Percentiles rank a stretch among this genome's conserved stretches.
phyloP scores from a whole-genome alignment of 2,329 filamentous ascomycete genomes.

The Pseudogymnoascus sp. region DNA sequence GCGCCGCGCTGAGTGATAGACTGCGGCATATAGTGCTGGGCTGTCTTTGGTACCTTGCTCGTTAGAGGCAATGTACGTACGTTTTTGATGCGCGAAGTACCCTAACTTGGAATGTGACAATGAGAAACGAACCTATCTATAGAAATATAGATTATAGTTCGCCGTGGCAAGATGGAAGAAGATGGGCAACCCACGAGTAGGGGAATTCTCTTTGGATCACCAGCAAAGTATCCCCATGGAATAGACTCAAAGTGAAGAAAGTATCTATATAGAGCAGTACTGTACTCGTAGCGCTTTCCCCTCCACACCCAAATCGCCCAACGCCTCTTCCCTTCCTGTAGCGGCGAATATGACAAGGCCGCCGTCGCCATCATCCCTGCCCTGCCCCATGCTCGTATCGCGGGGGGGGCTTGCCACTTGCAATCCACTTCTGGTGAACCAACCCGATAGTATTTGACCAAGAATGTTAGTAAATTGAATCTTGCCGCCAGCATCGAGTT shows the following conservation, averaged over 20 bases:
- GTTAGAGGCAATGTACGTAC: background rate
- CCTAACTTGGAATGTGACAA: background rate
- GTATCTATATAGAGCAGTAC: background rate
- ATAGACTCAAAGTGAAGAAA: background rate
- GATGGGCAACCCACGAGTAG: background rate
- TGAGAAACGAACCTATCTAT: background rate
- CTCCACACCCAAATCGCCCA: background rate
- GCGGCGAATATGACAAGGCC: slow-evolving; percentile 5
- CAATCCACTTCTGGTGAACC: slow-evolving; percentile 1
- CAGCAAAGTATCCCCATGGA: background rate
- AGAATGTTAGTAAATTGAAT: slow-evolving; percentile 1
- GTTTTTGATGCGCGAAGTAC: background rate
- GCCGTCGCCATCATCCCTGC: background rate
- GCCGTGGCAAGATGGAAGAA: background rate
- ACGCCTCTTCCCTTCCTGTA: slow-evolving; percentile 2
- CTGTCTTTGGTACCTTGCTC: slow-evolving; percentile 2
- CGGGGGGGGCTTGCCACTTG: slow-evolving; percentile 4
- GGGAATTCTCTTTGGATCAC: background rate
- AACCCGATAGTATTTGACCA: background rate
- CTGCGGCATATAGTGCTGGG: slow-evolving; percentile 2
- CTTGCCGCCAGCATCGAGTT: background rate
- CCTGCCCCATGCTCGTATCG: background rate
- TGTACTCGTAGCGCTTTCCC: background rate
- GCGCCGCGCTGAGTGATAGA: background rate
- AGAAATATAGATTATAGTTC: background rate